Evolutionary conservation across 2,329 filamentous ascomycete genomes (phyloP).

Genomic region (Bipolaris sorokiniana): DNA sequence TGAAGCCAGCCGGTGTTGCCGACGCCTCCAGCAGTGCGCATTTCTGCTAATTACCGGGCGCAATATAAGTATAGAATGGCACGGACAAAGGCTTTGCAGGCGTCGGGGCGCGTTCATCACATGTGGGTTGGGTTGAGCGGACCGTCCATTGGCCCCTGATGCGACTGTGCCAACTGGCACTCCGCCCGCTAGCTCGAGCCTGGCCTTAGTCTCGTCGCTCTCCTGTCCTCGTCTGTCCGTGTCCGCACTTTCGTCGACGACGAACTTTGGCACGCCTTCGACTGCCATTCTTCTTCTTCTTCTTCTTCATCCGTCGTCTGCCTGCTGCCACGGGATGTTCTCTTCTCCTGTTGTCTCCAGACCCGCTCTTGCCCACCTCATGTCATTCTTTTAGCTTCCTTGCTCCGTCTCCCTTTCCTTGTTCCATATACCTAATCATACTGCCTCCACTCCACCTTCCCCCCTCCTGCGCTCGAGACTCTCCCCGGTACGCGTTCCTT

Average conservation of each 20-base stretch:
- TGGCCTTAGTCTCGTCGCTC: slow-evolving; percentile 17
- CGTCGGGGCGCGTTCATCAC: slow-evolving; percentile 9
- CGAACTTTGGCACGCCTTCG: slow-evolving; percentile 20
- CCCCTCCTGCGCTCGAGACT: slow-evolving; percentile 23
- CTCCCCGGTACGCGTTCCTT: slow-evolving; percentile 20
- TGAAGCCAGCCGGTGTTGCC: neutral
- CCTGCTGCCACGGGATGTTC: slow-evolving; percentile 43
- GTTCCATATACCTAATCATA: slow-evolving; percentile 41
- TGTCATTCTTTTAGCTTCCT: slow-evolving; percentile 49
- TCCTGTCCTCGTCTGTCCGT: slow-evolving; percentile 16
- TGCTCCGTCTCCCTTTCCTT: slow-evolving; percentile 40
- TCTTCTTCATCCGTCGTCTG: slow-evolving; percentile 23
- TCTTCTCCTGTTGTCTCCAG: slow-evolving; percentile 36
- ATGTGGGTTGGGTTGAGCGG: neutral
- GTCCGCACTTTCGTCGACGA: slow-evolving; percentile 25
- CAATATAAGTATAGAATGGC: slow-evolving; percentile 4
- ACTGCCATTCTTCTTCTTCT: slow-evolving; percentile 22
- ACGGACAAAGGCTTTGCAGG: slow-evolving; percentile 8
- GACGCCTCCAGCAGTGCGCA: neutral
- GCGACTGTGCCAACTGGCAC: slow-evolving; percentile 13
- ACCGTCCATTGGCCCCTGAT: slow-evolving; percentile 10
- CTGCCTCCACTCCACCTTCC: slow-evolving; percentile 33
- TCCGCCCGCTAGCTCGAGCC: slow-evolving; percentile 8
- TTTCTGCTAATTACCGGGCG: neutral
- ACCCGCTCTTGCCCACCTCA: slow-evolving; percentile 39